Evolutionary conservation across 441 rosid species (phyloP).

Genomic region (Breynia disticha): DNA sequence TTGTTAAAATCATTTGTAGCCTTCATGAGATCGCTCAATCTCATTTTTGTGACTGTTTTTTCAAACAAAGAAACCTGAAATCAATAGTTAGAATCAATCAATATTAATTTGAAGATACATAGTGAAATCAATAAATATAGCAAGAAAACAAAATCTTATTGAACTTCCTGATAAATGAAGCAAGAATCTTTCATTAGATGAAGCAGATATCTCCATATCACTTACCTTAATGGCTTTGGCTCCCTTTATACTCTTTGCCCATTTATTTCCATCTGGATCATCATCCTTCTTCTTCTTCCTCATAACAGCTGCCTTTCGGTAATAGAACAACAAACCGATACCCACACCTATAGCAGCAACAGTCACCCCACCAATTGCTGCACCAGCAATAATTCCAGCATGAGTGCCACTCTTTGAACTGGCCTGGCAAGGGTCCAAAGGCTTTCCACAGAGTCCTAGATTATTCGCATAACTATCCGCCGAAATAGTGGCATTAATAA

Average conservation of each 20-base stretch:
- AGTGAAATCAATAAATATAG: not conserved
- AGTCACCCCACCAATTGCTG: constrained; percentile 61
- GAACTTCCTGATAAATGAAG: constrained; percentile 10
- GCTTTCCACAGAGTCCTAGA: constrained; percentile 44
- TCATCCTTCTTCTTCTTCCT: constrained; percentile 52
- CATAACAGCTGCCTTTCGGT: constrained; percentile 36
- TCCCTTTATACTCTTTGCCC: constrained; percentile 73
- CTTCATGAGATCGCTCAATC: constrained; percentile 65
- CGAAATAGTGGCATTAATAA: not conserved
- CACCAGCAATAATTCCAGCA: constrained; percentile 45
- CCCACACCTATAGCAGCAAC: constrained; percentile 53
- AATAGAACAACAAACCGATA: constrained; percentile 42
- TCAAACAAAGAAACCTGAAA: constrained; percentile 79
- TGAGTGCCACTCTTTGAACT: constrained; percentile 12
- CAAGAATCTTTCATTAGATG: not conserved
- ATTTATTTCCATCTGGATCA: constrained; percentile 88
- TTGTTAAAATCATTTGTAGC: constrained; percentile 75
- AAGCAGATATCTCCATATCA: constrained; percentile 8
- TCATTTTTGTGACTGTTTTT: constrained; percentile 65
- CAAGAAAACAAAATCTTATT: not conserved
- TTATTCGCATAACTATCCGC: constrained; percentile 31
- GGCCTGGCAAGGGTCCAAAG: constrained; percentile 32
- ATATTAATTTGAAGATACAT: not conserved
- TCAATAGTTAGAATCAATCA: constrained; percentile 13
- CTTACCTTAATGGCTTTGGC: constrained; percentile 59